A percentile compares a stretch with the other conserved stretches of the same genome.
Conservation (phyloP, 495 filamentous ascomycete genomes). For the Peziza echinospora region DNA sequence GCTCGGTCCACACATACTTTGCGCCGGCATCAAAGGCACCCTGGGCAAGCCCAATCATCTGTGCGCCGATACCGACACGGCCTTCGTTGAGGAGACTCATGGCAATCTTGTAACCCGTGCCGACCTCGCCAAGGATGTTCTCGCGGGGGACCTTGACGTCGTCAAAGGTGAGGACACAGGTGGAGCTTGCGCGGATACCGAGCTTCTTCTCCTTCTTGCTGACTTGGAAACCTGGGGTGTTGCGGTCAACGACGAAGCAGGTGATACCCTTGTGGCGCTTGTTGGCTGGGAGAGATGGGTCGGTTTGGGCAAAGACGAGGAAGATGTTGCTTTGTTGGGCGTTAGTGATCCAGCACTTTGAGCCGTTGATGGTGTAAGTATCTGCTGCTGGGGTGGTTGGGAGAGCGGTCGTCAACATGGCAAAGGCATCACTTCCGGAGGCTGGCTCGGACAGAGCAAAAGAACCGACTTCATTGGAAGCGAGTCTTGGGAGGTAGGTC, state of each 20-base stretch:
- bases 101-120: constrained; percentile 80
- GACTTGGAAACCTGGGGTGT: constrained; percentile 51
- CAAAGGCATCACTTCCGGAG: constrained; percentile 89
- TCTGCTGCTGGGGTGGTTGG: constrained; percentile 24
- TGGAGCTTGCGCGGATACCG: constrained; percentile 83
- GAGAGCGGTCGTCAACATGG: constrained; percentile 66
- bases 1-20: constrained; percentile 87
- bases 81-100: constrained; percentile 95
- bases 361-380: constrained; percentile 64
- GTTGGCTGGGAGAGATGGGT: constrained; percentile 39
- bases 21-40: constrained; percentile 94
- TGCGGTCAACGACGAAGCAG: constrained; percentile 64
- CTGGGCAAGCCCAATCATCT: constrained; percentile 93
- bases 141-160: constrained; percentile 76
- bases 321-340: constrained; percentile 82
- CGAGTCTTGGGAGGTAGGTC: constrained; percentile 69
- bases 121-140: constrained; percentile 70
- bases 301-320: constrained; percentile 78
- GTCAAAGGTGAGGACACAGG: constrained; percentile 93
- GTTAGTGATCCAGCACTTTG: constrained; percentile 99
- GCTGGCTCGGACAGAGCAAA: constrained; percentile 93
- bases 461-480: constrained; percentile 76
- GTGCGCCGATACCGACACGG: constrained; percentile 89
- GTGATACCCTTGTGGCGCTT: constrained; percentile 91
- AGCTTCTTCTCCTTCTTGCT: constrained; percentile 99